A percentile compares a stretch with the other conserved stretches of the same genome.
These are phyloP conservation scores for Senna tora DNA, from an alignment of 306 rosid species.

Conservation along the genomic window DNA sequence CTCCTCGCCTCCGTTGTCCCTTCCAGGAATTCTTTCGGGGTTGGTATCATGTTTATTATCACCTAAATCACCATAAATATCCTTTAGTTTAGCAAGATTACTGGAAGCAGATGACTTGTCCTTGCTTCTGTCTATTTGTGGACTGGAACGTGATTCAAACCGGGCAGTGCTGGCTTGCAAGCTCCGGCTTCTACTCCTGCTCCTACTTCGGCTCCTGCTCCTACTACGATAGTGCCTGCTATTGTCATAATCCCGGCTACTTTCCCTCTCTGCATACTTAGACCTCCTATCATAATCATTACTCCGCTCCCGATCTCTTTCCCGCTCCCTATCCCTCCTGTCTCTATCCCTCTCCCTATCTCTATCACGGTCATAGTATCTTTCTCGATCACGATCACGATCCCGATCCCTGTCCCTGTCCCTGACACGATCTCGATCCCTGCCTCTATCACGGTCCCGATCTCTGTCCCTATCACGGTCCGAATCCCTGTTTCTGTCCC, in stretches of 20 bases:
- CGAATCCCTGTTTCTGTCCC: conserved; percentile 32
- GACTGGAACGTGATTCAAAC: conserved; percentile 52
- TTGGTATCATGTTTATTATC: conserved; percentile 60
- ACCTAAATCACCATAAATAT: conserved; percentile 84
- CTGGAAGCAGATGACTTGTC: conserved; percentile 64
- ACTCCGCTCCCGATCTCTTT: conserved; percentile 55
- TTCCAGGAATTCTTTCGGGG: conserved; percentile 58
- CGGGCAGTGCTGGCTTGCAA: conserved; percentile 61
- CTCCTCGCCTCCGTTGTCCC: conserved; percentile 75
- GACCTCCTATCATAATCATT: conserved; percentile 68
- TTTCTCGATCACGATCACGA: conserved; percentile 49
- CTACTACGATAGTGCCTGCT: conserved; percentile 53
- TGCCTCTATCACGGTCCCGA: conserved; percentile 49
- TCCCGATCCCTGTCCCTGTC: conserved; percentile 45
- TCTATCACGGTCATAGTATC: conserved; percentile 37
- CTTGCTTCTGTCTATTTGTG: conserved; percentile 60
- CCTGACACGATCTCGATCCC: conserved; percentile 39
- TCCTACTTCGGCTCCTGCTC: conserved; percentile 60
- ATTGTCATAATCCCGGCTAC: conserved; percentile 70
- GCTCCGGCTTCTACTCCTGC: conserved; percentile 77
- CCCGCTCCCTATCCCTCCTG: conserved; percentile 48
- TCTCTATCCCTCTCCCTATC: conserved; percentile 47
- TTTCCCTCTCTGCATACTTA: conserved; percentile 60
- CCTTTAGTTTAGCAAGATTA: conserved; percentile 90
- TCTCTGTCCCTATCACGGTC: conserved; percentile 50